A percentile compares a stretch with the other conserved stretches of the same genome.
Conservation (phyloP, 2,329 filamentous ascomycete species). For the Aspergillus sp. region DNA sequence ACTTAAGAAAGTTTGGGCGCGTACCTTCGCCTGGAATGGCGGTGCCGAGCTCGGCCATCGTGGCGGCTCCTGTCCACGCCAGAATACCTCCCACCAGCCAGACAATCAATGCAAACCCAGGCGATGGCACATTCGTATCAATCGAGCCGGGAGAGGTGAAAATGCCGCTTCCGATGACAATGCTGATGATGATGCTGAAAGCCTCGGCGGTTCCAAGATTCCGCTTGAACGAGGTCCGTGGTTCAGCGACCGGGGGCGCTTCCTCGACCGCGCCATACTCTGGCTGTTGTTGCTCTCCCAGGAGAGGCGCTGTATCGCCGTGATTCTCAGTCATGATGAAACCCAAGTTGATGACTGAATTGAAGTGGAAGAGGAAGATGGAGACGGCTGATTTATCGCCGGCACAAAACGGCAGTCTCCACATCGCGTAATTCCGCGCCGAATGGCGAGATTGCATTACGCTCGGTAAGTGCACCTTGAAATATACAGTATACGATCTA, state of each 20-base stretch:
- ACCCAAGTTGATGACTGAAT: not conserved
- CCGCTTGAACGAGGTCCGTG: conserved; percentile 12
- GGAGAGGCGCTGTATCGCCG: not conserved
- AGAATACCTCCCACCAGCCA: conserved; percentile 18
- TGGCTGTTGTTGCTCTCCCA: not conserved
- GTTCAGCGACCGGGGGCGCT: not conserved
- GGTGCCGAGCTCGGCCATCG: conserved; percentile 20
- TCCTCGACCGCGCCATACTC: not conserved
- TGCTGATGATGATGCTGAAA: conserved; percentile 21
- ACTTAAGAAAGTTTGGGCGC: not conserved
- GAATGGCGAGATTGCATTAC: not conserved
- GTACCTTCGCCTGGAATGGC: conserved; percentile 19
- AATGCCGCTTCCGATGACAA: conserved; percentile 20
- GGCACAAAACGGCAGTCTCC: not conserved
- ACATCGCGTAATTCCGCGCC: conserved; percentile 1
- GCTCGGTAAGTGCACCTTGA: not conserved
- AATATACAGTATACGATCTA: not conserved
- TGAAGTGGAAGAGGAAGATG: not conserved
- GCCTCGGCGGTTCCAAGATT: conserved; percentile 18
- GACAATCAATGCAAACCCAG: conserved; percentile 15
- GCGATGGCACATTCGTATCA: conserved; percentile 20
- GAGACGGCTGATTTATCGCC: not conserved
- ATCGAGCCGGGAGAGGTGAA: conserved; percentile 19
- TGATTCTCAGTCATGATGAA: not conserved
- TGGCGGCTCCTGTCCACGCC: conserved; percentile 19